Evolutionary conservation across 2,329 filamentous ascomycete species (phyloP).

Genomic region (Sporothrix schenckii): DNA sequence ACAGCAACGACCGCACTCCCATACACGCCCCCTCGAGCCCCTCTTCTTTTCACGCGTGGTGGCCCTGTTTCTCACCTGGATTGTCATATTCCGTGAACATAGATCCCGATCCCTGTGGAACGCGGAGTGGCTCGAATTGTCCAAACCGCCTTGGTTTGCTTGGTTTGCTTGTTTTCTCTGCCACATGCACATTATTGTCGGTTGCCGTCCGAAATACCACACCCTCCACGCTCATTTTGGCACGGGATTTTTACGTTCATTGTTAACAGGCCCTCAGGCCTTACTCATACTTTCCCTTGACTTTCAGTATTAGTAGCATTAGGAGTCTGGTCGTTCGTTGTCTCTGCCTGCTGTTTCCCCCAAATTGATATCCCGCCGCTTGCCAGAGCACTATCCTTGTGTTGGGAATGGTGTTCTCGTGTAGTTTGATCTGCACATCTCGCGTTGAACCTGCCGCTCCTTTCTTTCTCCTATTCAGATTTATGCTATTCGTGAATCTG

Average conservation of each 20-base stretch:
- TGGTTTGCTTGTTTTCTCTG: constrained; percentile 1
- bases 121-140: not conserved
- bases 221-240: not conserved
- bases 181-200: not conserved
- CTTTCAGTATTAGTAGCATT: not conserved
- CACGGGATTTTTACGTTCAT: too few relatives aligned
- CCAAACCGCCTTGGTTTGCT: not conserved
- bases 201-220: constrained; percentile 17
- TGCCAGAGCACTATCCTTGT: not conserved
- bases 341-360: not conserved
- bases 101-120: constrained; percentile 17
- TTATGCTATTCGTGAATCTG: not conserved
- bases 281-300: constrained; percentile 2
- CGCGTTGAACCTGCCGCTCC: not conserved
- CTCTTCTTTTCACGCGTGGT: constrained; percentile 17
- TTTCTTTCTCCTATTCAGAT: constrained; percentile 16
- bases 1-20: constrained; percentile 5
- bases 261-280: not conserved
- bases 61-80: constrained; percentile 8
- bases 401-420: not conserved
- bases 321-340: not conserved
- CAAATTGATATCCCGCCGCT: not conserved
- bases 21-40: not conserved
- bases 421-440: constrained; percentile 12
- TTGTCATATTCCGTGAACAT: constrained; percentile 12